Evolutionary conservation across 768 basidiomycete genomes (phyloP).

Genomic region (Chalciporus sphaerocephalus): DNA sequence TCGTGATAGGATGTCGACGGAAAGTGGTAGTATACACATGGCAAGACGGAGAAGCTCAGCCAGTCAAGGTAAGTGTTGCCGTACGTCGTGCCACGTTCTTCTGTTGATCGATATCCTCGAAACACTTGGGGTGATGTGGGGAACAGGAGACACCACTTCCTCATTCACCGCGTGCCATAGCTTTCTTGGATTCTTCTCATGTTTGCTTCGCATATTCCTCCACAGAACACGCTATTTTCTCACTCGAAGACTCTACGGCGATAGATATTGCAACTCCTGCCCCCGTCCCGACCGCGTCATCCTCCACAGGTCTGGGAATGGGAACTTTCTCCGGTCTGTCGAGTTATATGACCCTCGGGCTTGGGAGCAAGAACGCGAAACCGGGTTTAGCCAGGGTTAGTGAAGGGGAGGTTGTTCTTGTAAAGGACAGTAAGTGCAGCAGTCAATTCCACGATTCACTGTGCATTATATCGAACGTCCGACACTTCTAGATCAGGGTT

Average conservation of each 20-base stretch:
- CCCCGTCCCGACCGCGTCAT: conserved; percentile 32
- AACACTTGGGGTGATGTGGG: not conserved
- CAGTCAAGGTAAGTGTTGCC: conserved; percentile 50
- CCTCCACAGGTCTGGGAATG: conserved; percentile 40
- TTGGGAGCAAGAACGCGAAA: conserved; percentile 65
- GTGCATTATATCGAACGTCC: not conserved
- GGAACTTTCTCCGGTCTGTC: conserved; percentile 72
- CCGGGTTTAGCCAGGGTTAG: conserved; percentile 53
- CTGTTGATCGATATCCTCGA: not conserved
- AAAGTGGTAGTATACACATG: conserved; percentile 83
- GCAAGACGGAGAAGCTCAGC: conserved; percentile 79
- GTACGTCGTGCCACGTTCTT: not conserved
- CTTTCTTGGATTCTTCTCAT: conserved; percentile 60
- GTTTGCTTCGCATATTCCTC: conserved; percentile 78
- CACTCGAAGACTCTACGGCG: conserved; percentile 52
- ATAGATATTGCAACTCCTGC: conserved; percentile 50
- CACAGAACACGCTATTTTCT: conserved; percentile 62
- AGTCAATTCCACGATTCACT: not conserved
- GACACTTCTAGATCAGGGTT: conserved; percentile 52
- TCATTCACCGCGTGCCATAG: conserved; percentile 84
- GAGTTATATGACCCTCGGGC: conserved; percentile 81
- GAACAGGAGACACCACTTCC: conserved; percentile 74
- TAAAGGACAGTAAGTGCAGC: conserved; percentile 69
- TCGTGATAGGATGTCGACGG: conserved; percentile 82
- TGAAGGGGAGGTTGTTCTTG: conserved; percentile 63